Evolutionary conservation across 768 basidiomycete genomes (phyloP), one percentile per base, ranked within the genome.

Genomic region (Coprinellus micaceus): DNA sequence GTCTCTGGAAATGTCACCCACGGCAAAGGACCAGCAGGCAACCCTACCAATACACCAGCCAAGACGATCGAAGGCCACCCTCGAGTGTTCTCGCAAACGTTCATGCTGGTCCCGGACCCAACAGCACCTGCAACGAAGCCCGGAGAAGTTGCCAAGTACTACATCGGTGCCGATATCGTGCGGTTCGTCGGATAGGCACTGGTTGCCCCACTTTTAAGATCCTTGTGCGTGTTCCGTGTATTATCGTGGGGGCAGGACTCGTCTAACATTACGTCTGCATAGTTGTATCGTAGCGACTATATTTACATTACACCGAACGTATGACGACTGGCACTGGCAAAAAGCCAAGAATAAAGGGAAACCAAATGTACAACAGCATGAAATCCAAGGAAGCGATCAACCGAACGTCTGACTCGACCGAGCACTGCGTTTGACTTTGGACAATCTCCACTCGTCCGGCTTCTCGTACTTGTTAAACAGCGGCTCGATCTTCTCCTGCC

Each of bases 401-500:
- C 93, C 92, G 64, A 95, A 95, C 22, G 94, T 94, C 82, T 94
- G 93, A 76, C 89, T 91, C 48, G 93, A 94, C 57, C 93, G 84
- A 21, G 93, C 91, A 67, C 89, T 92, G 60, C 91, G 78, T 75
- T 94, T 94, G 78, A 94, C 81, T 68, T 94, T 94, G 13, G 91
- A 94, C 69, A 94, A 71, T 51, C 94, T 82, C 96, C 95, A 98
- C 68, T 94, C 91, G 71, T 94, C 92, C 30, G 90, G 85, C 67
- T 93, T 92, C 77, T 94, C 92, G 71, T 90, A 94, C 69, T 96
- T 94, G 79, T 98, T 97, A 77, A 72, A 97, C 67, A 98, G 71
- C 7, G 96, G 96, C 67, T 96, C 93, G 61, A 97, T 97, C 83
- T 94, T 97, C 77, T 96, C 94, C 70, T 94, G 89, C 71, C 82